These are phyloP conservation scores for Marasmius tenuissimus DNA, from an alignment of 1,284 basidiomycete genomes.

Conservation along the genomic window DNA sequence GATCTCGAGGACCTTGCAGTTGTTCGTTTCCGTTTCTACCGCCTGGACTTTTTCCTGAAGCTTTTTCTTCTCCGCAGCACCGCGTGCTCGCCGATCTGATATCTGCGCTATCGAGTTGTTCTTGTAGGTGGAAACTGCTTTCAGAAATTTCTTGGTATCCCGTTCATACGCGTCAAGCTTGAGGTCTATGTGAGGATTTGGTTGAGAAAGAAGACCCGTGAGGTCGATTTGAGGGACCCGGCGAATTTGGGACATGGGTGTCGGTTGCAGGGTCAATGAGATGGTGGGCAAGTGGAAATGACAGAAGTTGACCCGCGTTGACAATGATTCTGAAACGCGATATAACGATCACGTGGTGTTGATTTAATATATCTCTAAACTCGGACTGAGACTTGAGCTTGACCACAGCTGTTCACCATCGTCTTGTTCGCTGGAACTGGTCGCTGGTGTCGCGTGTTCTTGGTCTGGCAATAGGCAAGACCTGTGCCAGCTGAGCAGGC, in stretches of 20 bases:
- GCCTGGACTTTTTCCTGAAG: constrained; percentile 53
- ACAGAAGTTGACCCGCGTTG: not conserved
- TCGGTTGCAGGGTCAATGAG: not conserved
- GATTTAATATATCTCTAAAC: too few relatives aligned
- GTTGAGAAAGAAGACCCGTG: constrained; percentile 49
- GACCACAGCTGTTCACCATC: too few relatives aligned
- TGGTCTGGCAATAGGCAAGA: too few relatives aligned
- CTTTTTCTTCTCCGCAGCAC: constrained; percentile 60
- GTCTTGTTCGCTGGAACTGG: too few relatives aligned
- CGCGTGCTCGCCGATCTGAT: constrained; percentile 55
- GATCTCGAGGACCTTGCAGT: constrained; percentile 72
- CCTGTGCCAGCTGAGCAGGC: too few relatives aligned
- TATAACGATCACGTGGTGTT: not conserved
- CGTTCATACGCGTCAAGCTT: constrained; percentile 59
- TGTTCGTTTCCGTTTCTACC: constrained; percentile 64
- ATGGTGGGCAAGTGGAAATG: too few relatives aligned
- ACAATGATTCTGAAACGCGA: not conserved
- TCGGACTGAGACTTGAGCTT: too few relatives aligned
- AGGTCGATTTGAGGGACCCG: constrained; percentile 67
- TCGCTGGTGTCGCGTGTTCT: too few relatives aligned
- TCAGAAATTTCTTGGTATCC: constrained; percentile 68
- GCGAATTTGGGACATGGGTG: constrained; percentile 35
- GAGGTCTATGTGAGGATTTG: constrained; percentile 65
- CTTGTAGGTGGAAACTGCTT: constrained; percentile 67
- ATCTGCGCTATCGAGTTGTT: constrained; percentile 63